Evolutionary conservation across 2,329 filamentous ascomycete species (phyloP).

Genomic region (Tolypocladium ovalisporum): DNA sequence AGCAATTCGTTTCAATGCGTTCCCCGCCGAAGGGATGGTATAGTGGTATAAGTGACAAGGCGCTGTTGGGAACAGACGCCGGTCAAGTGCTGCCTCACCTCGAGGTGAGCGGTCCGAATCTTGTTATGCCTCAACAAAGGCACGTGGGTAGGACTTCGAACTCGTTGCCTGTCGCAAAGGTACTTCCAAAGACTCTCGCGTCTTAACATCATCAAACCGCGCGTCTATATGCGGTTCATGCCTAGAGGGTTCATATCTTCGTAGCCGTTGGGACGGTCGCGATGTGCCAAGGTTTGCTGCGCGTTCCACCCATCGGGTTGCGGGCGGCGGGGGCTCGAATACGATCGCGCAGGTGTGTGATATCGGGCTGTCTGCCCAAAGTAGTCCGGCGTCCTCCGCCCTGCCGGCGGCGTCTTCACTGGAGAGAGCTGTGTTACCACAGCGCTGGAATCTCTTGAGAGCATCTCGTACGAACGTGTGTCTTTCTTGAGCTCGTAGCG

Average conservation of each 20-base stretch:
- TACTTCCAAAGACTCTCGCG: not conserved
- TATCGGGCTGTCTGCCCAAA: conserved; percentile 45
- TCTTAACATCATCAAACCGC: not conserved
- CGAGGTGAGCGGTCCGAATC: not conserved
- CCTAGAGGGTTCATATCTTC: conserved; percentile 41
- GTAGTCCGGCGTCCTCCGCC: conserved; percentile 42
- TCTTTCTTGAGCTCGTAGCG: conserved; percentile 49
- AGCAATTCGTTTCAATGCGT: not conserved
- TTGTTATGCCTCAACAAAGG: not conserved
- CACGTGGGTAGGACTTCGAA: not conserved
- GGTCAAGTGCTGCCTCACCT: not conserved
- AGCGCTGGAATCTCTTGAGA: conserved; percentile 46
- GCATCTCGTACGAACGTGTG: conserved; percentile 71
- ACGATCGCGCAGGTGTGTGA: conserved; percentile 42
- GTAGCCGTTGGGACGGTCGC: conserved; percentile 14
- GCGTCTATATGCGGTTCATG: conserved; percentile 41
- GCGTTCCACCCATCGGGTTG: conserved; percentile 30
- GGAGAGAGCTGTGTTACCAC: conserved; percentile 40
- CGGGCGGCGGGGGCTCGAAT: conserved; percentile 43
- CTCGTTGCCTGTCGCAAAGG: not conserved
- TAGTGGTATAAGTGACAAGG: conserved; percentile 1
- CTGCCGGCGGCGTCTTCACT: conserved; percentile 22
- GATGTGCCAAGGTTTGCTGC: conserved; percentile 25
- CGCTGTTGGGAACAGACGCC: not conserved
- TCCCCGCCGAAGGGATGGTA: not conserved